Conservation (phyloP, 257 asterid genomes). For the Eustoma russellianum region DNA sequence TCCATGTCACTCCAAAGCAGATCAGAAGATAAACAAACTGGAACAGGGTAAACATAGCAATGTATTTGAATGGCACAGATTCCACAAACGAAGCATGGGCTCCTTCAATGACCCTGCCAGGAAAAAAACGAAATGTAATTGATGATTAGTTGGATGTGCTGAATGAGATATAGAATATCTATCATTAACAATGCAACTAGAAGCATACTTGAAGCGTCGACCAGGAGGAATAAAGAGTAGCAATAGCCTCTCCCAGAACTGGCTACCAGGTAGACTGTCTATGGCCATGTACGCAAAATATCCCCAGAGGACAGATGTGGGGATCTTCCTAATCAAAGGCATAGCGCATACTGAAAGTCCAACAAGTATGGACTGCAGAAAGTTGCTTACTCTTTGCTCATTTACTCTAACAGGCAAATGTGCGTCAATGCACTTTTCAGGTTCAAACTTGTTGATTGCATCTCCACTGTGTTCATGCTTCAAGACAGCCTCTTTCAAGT, state of each 20-base stretch:
- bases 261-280: conserved; percentile 93
- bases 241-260: conserved; percentile 84
- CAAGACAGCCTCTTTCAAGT: conserved; percentile 80
- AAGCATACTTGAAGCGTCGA: conserved; percentile 73
- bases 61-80: conserved; percentile 76
- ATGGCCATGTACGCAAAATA: conserved; percentile 98
- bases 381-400: conserved; percentile 90
- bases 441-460: conserved; percentile 41
- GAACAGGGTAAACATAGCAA: conserved; percentile 55
- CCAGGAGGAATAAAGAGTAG: conserved; percentile 68
- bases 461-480: conserved; percentile 41
- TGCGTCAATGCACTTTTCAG: conserved; percentile 66
- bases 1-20: conserved; percentile 91
- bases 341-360: conserved; percentile 56
- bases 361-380: conserved; percentile 75
- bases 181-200: too few relatives aligned
- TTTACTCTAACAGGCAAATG: conserved; percentile 90
- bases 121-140: not conserved
- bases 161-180: not conserved
- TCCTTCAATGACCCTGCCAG: conserved; percentile 58
- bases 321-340: conserved; percentile 74
- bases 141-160: not conserved
- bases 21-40: conserved; percentile 50
- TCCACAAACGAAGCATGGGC: conserved; percentile 76
- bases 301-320: conserved; percentile 95